Conservation (phyloP, 2,329 filamentous ascomycete species). For the Phialemonium atrogriseum region DNA sequence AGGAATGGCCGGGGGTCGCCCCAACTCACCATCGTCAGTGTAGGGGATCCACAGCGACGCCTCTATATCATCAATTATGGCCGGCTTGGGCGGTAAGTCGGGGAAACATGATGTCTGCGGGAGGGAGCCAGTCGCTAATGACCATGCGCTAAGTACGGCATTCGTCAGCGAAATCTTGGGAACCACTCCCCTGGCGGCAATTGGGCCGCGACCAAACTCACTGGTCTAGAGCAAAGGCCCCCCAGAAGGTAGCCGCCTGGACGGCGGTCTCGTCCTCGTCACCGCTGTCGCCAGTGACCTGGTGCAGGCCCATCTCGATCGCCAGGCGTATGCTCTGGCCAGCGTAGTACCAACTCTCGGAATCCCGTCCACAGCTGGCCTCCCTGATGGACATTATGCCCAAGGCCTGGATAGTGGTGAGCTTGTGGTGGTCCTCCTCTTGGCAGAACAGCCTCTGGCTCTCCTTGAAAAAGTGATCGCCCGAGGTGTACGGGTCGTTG, state of each 20-base stretch:
- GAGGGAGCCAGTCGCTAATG: constrained; percentile 52
- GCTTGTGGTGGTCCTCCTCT: constrained; percentile 48
- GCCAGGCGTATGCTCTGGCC: constrained; percentile 66
- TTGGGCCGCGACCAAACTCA: constrained; percentile 26
- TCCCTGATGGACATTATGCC: constrained; percentile 71
- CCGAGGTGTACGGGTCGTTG: constrained; percentile 54
- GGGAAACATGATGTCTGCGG: constrained; percentile 52
- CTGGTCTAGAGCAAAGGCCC: constrained; percentile 56
- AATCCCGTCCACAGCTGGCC: constrained; percentile 64
- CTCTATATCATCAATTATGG: constrained; percentile 52
- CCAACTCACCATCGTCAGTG: constrained; percentile 47
- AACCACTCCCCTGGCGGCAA: not conserved
- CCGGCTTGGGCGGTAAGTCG: constrained; percentile 49
- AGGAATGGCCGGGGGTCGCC: too few species aligned
- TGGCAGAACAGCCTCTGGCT: constrained; percentile 51
- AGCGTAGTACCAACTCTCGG: constrained; percentile 63
- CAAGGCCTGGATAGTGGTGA: constrained; percentile 67
- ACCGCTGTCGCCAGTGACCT: constrained; percentile 32
- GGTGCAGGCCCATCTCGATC: constrained; percentile 62
- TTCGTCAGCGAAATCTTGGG: not conserved
- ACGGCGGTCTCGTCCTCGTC: constrained; percentile 51
- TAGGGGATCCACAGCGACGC: constrained; percentile 52
- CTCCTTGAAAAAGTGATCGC: constrained; percentile 69
- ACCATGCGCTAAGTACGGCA: constrained; percentile 47
- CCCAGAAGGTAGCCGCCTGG: constrained; percentile 53